Conservation (phyloP, 129 eudicot species). For the Scalesia atractyloides region DNA sequence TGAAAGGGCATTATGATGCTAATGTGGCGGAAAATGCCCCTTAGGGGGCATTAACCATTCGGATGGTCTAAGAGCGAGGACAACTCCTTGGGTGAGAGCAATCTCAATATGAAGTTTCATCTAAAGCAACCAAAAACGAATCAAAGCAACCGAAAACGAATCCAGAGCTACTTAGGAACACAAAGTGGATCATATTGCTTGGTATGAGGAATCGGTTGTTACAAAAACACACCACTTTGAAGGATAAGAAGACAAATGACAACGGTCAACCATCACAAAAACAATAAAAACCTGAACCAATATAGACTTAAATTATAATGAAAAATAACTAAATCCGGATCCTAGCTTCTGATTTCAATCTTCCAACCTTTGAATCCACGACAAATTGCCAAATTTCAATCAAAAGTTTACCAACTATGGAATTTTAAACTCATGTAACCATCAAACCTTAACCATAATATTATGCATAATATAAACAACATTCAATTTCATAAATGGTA, state of each 20-base stretch:
- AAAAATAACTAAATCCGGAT: neutral
- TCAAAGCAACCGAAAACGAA: no score
- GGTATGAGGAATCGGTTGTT: no score
- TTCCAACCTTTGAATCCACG: constrained; percentile 18
- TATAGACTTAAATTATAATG: neutral
- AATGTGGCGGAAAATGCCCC: no score
- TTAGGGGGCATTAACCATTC: no score
- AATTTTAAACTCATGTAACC: constrained; percentile 11
- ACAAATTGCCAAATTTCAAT: neutral
- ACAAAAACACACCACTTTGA: neutral
- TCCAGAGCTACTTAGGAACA: no score
- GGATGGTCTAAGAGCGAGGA: no score
- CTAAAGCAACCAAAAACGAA: no score
- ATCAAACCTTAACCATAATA: neutral
- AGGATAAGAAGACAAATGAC: constrained; percentile 1
- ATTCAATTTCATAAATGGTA: neutral
- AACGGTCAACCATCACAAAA: constrained; percentile 17
- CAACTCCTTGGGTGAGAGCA: no score
- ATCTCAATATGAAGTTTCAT: no score
- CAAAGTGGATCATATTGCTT: no score
- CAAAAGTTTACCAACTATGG: constrained; percentile 3
- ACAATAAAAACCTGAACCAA: neutral
- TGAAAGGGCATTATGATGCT: no score
- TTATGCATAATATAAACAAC: neutral
- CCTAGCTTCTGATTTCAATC: constrained; percentile 13